Percentiles rank a stretch among this genome's conserved stretches.
Evolutionary conservation across 306 rosid species (phyloP).

Genomic region (Cyamopsis tetragonoloba): DNA sequence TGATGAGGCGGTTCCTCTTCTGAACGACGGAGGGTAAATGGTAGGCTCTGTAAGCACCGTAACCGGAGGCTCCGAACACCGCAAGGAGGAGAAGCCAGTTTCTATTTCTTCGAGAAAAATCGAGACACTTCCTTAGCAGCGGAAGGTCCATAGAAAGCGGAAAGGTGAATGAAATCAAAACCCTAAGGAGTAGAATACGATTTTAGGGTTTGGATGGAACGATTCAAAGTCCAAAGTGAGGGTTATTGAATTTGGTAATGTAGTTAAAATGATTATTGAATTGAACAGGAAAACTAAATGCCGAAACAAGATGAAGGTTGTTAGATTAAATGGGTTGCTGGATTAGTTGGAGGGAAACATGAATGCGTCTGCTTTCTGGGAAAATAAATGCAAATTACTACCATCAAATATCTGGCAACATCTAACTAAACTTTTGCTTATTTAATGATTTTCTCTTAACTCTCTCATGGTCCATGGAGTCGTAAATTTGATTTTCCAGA

Average conservation of each 20-base stretch:
- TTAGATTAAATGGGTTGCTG: neutral
- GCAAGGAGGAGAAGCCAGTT: constrained; percentile 56
- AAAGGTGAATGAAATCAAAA: neutral
- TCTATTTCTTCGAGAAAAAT: constrained; percentile 42
- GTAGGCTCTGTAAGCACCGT: constrained; percentile 65
- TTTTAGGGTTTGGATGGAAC: too few relatives aligned
- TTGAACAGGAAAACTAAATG: neutral
- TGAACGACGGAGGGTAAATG: constrained; percentile 52
- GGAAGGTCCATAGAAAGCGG: constrained; percentile 50
- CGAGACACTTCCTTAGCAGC: constrained; percentile 38
- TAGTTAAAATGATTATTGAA: neutral
- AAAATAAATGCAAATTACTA: neutral
- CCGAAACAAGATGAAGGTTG: constrained; percentile 6
- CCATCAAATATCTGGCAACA: too few relatives aligned
- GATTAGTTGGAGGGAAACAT: neutral
- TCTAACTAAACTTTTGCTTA: too few relatives aligned
- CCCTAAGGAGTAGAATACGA: neutral
- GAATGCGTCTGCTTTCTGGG: neutral
- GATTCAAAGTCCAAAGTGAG: neutral
- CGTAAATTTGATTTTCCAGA: too few relatives aligned
- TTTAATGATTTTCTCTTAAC: too few relatives aligned
- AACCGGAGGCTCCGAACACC: constrained; percentile 61
- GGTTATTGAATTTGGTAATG: neutral
- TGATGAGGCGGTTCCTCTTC: constrained; percentile 44
- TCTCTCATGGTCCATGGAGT: too few relatives aligned